Evolutionary conservation across 2,329 filamentous ascomycete species (phyloP).

Genomic region (Arachnomyces sp.): DNA sequence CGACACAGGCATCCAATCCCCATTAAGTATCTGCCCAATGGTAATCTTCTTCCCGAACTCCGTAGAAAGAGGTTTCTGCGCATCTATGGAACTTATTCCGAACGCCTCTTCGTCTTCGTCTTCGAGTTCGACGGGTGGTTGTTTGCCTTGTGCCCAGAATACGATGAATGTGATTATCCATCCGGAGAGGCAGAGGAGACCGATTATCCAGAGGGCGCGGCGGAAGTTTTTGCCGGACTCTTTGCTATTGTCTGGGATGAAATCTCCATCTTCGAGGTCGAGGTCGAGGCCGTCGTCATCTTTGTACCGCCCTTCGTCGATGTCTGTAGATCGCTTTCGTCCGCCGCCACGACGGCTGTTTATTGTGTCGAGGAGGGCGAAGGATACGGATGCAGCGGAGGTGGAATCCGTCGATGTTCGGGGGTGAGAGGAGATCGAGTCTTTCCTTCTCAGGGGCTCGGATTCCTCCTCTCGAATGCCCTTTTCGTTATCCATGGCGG

Average conservation of each 20-base stretch:
- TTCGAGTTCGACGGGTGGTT: too few species aligned
- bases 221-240: conserved; percentile 23
- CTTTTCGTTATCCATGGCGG: conserved; percentile 9
- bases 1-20: conserved; percentile 19
- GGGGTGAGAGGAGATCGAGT: conserved; percentile 1
- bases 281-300: conserved; percentile 7
- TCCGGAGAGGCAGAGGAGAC: conserved; percentile 34
- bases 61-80: conserved; percentile 11
- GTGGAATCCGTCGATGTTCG: conserved; percentile 12
- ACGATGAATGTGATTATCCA: conserved; percentile 39
- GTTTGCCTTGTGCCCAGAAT: conserved; percentile 31
- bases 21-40: conserved; percentile 22
- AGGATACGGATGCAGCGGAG: conserved; percentile 13
- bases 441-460: conserved; percentile 10
- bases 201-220: conserved; percentile 32
- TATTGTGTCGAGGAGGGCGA: conserved; percentile 10
- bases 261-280: conserved; percentile 28
- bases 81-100: conserved; percentile 1
- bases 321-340: not conserved
- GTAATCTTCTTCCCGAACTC: conserved; percentile 24
- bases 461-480: conserved; percentile 10
- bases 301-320: conserved; percentile 21
- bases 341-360: conserved; percentile 1
- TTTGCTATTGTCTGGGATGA: conserved; percentile 12
- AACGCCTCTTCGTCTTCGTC: conserved; percentile 19